Percentiles rank a stretch among this genome's conserved stretches.
Conservation (phyloP, 139 green algal species). For the Trebouxia sp. region DNA sequence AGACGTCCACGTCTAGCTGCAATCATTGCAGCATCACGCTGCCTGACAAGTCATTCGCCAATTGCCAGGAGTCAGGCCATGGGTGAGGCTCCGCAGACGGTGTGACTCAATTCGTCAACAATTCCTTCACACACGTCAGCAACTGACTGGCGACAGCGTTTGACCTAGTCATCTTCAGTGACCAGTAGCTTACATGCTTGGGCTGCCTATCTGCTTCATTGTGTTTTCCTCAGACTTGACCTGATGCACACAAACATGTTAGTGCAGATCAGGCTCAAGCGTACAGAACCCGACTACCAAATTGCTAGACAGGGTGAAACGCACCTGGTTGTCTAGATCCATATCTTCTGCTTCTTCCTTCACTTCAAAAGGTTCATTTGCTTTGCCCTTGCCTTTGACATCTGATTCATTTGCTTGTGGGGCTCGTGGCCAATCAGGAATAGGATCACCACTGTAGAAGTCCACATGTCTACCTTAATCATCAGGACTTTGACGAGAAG, state of each 20-base stretch:
- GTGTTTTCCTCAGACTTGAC: neutral
- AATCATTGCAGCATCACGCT: too few relatives aligned
- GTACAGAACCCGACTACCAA: neutral
- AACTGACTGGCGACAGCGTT: too few relatives aligned
- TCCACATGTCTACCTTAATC: too few relatives aligned
- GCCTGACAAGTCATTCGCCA: too few relatives aligned
- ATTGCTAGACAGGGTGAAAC: too few relatives aligned
- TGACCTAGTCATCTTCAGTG: too few relatives aligned
- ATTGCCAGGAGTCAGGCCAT: neutral
- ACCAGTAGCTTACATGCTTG: too few relatives aligned
- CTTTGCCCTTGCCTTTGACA: neutral
- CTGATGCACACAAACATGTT: neutral
- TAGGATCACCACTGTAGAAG: neutral
- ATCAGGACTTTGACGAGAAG: too few relatives aligned
- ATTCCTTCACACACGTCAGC: too few relatives aligned
- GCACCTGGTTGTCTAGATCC: neutral
- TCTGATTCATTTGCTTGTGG: neutral
- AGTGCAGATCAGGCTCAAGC: neutral
- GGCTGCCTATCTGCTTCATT: neutral
- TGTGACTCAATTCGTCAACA: neutral
- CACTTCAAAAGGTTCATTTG: neutral
- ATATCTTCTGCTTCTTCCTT: neutral
- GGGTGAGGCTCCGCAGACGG: neutral
- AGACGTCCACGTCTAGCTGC: too few relatives aligned
- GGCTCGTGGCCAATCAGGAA: conserved; percentile 9